Evolutionary conservation across 768 basidiomycete genomes (phyloP).

Genomic region (Melanogaster broomeanus): DNA sequence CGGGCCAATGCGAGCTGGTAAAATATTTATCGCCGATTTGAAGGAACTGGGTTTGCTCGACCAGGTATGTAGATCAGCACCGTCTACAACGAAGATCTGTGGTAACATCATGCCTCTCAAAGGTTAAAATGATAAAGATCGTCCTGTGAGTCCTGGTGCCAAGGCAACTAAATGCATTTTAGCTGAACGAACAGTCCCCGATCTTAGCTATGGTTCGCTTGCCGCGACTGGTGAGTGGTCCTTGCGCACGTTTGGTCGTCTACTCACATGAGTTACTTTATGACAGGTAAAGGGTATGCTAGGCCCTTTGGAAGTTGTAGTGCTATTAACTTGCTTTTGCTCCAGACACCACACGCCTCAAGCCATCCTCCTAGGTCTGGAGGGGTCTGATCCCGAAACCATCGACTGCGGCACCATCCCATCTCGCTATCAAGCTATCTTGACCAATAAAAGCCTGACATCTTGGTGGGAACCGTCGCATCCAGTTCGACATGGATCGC

Average conservation of each 20-base stretch:
- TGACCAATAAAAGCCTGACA: slow-evolving; percentile 63
- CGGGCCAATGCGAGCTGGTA: slow-evolving; percentile 89
- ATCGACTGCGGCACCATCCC: slow-evolving; percentile 86
- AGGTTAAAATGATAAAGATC: slow-evolving; percentile 84
- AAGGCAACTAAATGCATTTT: slow-evolving; percentile 4
- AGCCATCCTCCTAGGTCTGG: slow-evolving; percentile 80
- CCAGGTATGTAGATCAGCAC: slow-evolving; percentile 44
- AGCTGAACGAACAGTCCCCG: slow-evolving; percentile 1
- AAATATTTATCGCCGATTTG: slow-evolving; percentile 82
- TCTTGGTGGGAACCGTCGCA: slow-evolving; percentile 73
- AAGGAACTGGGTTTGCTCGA: slow-evolving; percentile 67
- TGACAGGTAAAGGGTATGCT: slow-evolving; percentile 72
- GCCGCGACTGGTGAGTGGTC: slow-evolving; percentile 77
- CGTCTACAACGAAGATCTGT: not conserved
- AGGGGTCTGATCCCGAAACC: slow-evolving; percentile 92
- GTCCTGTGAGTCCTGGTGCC: slow-evolving; percentile 55
- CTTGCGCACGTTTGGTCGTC: not conserved
- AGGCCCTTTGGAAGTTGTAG: slow-evolving; percentile 1
- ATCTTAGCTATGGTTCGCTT: slow-evolving; percentile 78
- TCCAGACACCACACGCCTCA: slow-evolving; percentile 84
- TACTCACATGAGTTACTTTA: slow-evolving; percentile 6
- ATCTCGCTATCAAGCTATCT: slow-evolving; percentile 70
- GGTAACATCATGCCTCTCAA: slow-evolving; percentile 4
- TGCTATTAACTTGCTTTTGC: not conserved
- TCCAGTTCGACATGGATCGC: slow-evolving; percentile 82